Percentiles rank a stretch among this genome's conserved stretches.
Evolutionary conservation across 2,329 filamentous ascomycete genomes (phyloP).

Genomic region (Exutisphaerella laricina): DNA sequence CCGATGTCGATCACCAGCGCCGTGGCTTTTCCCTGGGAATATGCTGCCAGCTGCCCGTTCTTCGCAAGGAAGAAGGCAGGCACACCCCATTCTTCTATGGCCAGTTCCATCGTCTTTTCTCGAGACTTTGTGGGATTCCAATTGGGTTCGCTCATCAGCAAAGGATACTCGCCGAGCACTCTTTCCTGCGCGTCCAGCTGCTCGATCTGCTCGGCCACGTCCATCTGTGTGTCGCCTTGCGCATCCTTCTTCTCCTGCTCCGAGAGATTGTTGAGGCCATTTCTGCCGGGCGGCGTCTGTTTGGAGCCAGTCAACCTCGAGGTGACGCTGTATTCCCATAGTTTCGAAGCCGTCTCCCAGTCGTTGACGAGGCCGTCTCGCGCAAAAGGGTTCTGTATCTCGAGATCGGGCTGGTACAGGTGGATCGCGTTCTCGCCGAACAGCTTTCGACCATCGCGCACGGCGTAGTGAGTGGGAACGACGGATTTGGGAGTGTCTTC

Average conservation of each 20-base stretch:
- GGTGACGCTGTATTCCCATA: constrained; percentile 92
- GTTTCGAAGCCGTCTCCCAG: constrained; percentile 82
- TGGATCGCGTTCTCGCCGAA: constrained; percentile 90
- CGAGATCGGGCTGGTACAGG: constrained; percentile 66
- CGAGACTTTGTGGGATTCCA: constrained; percentile 86
- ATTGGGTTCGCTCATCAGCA: constrained; percentile 88
- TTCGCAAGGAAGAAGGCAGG: constrained; percentile 92
- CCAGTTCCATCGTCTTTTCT: constrained; percentile 91
- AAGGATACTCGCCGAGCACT: constrained; percentile 77
- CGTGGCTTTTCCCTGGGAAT: constrained; percentile 87
- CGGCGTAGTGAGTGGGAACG: constrained; percentile 81
- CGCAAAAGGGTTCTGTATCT: constrained; percentile 88
- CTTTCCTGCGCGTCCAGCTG: constrained; percentile 58
- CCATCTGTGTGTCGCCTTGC: constrained; percentile 46
- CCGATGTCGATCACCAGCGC: constrained; percentile 90
- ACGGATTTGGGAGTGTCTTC: constrained; percentile 96
- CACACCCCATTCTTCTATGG: constrained; percentile 94
- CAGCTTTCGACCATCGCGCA: constrained; percentile 51
- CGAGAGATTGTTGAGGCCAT: constrained; percentile 68
- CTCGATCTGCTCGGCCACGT: constrained; percentile 58
- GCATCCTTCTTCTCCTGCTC: constrained; percentile 47
- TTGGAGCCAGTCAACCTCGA: constrained; percentile 76
- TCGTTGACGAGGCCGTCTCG: constrained; percentile 87
- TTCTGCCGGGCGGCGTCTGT: constrained; percentile 63
- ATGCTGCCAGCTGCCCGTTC: constrained; percentile 83